Base-by-base conservation (phyloP, 768 basidiomycete genomes). In the Rubroboletus pulcherrimus region DNA sequence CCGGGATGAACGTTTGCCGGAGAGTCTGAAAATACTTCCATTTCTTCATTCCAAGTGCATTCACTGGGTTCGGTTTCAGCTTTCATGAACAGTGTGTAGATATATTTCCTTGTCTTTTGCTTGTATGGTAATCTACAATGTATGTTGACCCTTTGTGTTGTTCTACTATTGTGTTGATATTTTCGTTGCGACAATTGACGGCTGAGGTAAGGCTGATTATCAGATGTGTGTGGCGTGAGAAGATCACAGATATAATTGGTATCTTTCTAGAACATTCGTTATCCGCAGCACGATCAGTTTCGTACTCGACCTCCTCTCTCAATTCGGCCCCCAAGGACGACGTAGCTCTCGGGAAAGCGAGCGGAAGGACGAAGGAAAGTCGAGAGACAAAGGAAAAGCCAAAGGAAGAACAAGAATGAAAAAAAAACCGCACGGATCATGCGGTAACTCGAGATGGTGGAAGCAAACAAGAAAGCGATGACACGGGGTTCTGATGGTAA, bases 251-350 rank as follows among this genome's bases (percentile, higher is more conserved):
- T 57, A 66, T 57, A 66, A 59, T 57, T 48, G 60, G 60, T 4
- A 55, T 26, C 0, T 4, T 59, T 71, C 71, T 65, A 56, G 69
- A 72, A 70, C 29, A 61, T 70, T 68, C 61, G 19, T 43, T 31
- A 48, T 54, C 47, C 58, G 40, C 55, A 61, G 53, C 53, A 12
- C 34, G 3, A 38, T 8, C n/a, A 26, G 46, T 7, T 7, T 17
- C 3, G 6, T 24, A 29, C 35, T 19, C 34, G 17, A 29, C 39
- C 38, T 9, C 5, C 7, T 10, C 34, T 31, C 14, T 26, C 26
- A 21, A 21, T 19, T 31, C 19, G 8, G 12, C 34, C 39, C 15
- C 21, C 24, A 14, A 37, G 3, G 9, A 37, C 33, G 24, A 44
- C 11, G 31, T 7, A 6, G 24, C 7, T 9, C 12, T n/a, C 43